Evolutionary conservation across 2,329 filamentous ascomycete genomes (phyloP), one percentile per base, ranked within the genome.

Genomic region (Pseudocercospora fuligena): DNA sequence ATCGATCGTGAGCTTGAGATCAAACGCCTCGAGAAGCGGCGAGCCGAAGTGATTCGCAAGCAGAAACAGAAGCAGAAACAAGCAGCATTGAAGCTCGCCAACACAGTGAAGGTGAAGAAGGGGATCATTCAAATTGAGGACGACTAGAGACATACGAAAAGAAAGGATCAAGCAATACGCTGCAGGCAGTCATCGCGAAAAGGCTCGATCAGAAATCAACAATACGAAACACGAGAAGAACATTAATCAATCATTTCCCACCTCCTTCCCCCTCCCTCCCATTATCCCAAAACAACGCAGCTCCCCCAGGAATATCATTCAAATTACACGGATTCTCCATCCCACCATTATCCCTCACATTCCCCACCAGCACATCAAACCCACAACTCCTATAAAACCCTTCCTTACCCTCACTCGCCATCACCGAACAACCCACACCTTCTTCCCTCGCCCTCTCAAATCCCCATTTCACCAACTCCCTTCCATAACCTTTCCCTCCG

Each of bases 361-460:
- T 69, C 1, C 73, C 74, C 14, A 25, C 68, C 25, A 68, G 29
- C 21, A 68, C 65, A 66, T 71, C 69, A 53, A 73, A 75, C 12
- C 73, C 74, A 62, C 70, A 69, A 12, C 59, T 51, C 61, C 61
- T 56, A 62, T 75, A 77, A 29, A 77, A 77, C 19, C 65, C 61
- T 65, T 76, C 74, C 60, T 69, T 71, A 6, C 69, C 71, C 1
- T 68, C 63, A 14, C 73, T 70, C 57, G 66, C 64, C 5, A 75
- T 70, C 27, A 75, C 70, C 60, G 72, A 73, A 16, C 70, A 70
- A 21, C 79, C 69, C 57, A 90, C 90, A 85, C 85, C 90, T 72
- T 86, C 85, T 54, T 51, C 43, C 56, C 57, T 73, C 49, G 75
- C 74, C 9, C 65, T 54, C 56, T 74, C 74, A n/a, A 77, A 71